phyloP scores from a whole-genome alignment of 2,329 filamentous ascomycete genomes.

The Cordyceps cicadae region DNA sequence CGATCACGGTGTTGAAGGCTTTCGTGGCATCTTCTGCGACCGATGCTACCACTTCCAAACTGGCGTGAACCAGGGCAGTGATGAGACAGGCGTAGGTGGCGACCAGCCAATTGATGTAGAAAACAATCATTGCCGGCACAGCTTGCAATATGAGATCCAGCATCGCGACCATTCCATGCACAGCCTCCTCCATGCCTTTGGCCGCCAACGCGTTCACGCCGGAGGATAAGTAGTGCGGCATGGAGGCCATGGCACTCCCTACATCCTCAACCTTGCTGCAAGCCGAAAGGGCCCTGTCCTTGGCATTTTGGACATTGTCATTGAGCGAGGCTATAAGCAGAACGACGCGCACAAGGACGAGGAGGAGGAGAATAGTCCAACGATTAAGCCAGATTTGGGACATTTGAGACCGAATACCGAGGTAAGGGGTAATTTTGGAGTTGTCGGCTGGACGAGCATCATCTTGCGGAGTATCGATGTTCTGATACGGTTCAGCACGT shows the following conservation, averaged over 20 bases:
- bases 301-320: conserved; percentile 66
- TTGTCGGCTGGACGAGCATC: conserved; percentile 45
- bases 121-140: conserved; percentile 80
- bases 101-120: conserved; percentile 85
- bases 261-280: conserved; percentile 89
- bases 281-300: conserved; percentile 73
- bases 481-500: conserved; percentile 29
- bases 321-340: conserved; percentile 67
- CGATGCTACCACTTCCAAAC: conserved; percentile 57
- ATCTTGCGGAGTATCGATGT: conserved; percentile 24
- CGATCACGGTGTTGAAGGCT: conserved; percentile 41
- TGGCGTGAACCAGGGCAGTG: conserved; percentile 72
- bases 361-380: conserved; percentile 84
- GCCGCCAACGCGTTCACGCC: conserved; percentile 85
- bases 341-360: conserved; percentile 75
- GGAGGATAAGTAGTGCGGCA: conserved; percentile 87
- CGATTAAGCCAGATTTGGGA: conserved; percentile 97
- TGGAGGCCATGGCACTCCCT: conserved; percentile 92
- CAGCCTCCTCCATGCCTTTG: conserved; percentile 67
- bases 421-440: conserved; percentile 76
- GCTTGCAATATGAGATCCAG: conserved; percentile 72
- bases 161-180: conserved; percentile 71
- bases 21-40: conserved; percentile 45
- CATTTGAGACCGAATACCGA: conserved; percentile 78
- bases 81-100: conserved; percentile 87